Base-by-base conservation (phyloP, 2,329 filamentous ascomycete species). In the Diaporthe citri region DNA sequence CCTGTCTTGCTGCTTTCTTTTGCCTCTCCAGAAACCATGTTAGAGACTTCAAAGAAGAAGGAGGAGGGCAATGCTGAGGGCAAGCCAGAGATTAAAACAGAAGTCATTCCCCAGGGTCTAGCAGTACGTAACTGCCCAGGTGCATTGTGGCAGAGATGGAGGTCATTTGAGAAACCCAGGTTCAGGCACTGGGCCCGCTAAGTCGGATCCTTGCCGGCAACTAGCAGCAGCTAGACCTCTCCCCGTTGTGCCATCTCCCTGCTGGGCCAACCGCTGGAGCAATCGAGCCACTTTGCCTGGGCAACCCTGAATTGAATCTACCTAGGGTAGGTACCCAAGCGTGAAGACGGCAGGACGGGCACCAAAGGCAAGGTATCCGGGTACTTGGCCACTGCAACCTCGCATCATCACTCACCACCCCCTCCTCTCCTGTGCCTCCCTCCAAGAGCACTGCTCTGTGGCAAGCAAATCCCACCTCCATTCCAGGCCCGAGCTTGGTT, bases 151-250 rank as follows among this genome's bases (percentile, higher is more conserved):
- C 39, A 64, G 39, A 64, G 59, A 46, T 64, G 59, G 59, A 64
- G 64, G 64, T 67, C 64, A 67, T 52, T 52, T 52, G 31, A 20
- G 22, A 46, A 46, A 39, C 22, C 43, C 28, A 51, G 22, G 17
- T 25, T 17, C 31, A 67, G 46, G 62, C 62, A 43, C 62, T 51
- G 52, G 43, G 62, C 62, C 46, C 62, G 46, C 62, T 39, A 39
- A 28, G 62, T 52, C 46, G 62, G 64, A 67, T 67, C 64, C 64
- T 52, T 52, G 46, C 64, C 57, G 56, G 70, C 70, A 60, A n/a
- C 70, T 52, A 62, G 56, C 69, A 71, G 39, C 28, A 55, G 12
- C 39, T 46, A 48, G 25, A 20, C 41, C 22, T 48, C 55, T 39
- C 43, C 55, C 36, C 36, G 34, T 34, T 20, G 22, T 22, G 52